Conservation (phyloP, 805 yeast species). For the Candida germanica region DNA sequence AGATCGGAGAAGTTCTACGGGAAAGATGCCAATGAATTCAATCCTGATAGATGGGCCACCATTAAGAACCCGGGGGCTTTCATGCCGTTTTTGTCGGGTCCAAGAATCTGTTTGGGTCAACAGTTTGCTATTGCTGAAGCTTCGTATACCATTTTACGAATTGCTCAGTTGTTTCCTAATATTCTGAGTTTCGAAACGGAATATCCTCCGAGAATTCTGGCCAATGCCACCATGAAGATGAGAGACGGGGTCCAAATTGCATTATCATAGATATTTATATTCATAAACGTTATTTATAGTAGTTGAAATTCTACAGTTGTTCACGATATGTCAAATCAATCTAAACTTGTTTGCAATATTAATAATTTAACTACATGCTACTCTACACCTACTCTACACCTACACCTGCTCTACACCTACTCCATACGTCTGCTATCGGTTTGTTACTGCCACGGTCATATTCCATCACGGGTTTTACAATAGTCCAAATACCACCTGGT, state of each 20-base stretch:
- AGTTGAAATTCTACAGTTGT: too few relatives aligned
- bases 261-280: conserved; percentile 1
- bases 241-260: conserved; percentile 18
- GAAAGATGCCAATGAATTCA: conserved; percentile 41
- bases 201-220: conserved; percentile 30
- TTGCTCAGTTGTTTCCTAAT: conserved; percentile 25
- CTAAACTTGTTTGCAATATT: too few relatives aligned
- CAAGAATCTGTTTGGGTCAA: conserved; percentile 55
- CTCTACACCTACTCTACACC: neutral
- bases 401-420: neutral
- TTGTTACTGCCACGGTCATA: too few relatives aligned
- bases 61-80: conserved; percentile 46
- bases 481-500: conserved; percentile 30
- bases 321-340: too few relatives aligned
- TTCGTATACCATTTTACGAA: conserved; percentile 41
- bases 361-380: too few relatives aligned
- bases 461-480: conserved; percentile 23
- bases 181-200: conserved; percentile 17
- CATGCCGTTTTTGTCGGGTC: conserved; percentile 55
- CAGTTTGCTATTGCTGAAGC: conserved; percentile 57
- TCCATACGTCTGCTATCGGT: too few relatives aligned
- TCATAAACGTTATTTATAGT: too few relatives aligned
- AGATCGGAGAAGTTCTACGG: conserved; percentile 42
- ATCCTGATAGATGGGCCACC: conserved; percentile 50
- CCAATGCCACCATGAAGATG: conserved; percentile 27